Percentiles rank a stretch among this genome's conserved stretches.
These are phyloP conservation scores for Hygrocybe punicea DNA, from an alignment of 768 basidiomycete genomes.

Conservation along the genomic window DNA sequence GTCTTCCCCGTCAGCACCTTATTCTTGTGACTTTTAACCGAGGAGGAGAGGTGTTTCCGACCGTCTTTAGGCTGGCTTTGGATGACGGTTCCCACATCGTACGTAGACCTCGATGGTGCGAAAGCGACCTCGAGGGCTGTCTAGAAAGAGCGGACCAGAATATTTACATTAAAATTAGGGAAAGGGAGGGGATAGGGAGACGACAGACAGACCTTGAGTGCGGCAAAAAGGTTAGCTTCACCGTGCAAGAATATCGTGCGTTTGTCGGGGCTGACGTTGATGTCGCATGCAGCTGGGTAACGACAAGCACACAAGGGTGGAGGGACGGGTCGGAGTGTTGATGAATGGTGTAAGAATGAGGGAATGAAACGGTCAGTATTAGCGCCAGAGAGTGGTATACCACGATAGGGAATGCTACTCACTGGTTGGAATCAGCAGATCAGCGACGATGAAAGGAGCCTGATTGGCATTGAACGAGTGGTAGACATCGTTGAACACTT, in stretches of 20 bases:
- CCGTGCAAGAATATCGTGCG: conserved; percentile 90
- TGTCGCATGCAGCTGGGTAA: conserved; percentile 68
- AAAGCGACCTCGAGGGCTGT: conserved; percentile 64
- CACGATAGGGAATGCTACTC: conserved; percentile 18
- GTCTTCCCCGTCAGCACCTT: too few species aligned
- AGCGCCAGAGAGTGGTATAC: background rate
- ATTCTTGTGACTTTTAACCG: background rate
- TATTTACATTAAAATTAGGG: too few species aligned
- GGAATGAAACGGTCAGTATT: background rate
- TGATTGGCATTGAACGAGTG: conserved; percentile 72
- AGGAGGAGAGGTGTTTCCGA: background rate
- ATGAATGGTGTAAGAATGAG: too few species aligned
- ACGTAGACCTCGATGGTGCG: conserved; percentile 70
- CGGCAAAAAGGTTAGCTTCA: conserved; percentile 73
- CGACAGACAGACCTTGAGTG: conserved; percentile 61
- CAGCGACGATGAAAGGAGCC: conserved; percentile 76
- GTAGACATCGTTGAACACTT: conserved; percentile 91
- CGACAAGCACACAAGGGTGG: background rate
- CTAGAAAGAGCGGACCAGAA: conserved; percentile 42
- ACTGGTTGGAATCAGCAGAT: conserved; percentile 82
- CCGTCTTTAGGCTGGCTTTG: conserved; percentile 9
- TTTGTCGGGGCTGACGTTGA: conserved; percentile 97
- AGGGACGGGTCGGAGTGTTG: too few species aligned
- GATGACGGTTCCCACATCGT: conserved; percentile 43
- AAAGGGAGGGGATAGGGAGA: too few species aligned